These are phyloP conservation scores for Metschnikowia amazonensis DNA, from an alignment of 805 yeast species.

Conservation along the genomic window DNA sequence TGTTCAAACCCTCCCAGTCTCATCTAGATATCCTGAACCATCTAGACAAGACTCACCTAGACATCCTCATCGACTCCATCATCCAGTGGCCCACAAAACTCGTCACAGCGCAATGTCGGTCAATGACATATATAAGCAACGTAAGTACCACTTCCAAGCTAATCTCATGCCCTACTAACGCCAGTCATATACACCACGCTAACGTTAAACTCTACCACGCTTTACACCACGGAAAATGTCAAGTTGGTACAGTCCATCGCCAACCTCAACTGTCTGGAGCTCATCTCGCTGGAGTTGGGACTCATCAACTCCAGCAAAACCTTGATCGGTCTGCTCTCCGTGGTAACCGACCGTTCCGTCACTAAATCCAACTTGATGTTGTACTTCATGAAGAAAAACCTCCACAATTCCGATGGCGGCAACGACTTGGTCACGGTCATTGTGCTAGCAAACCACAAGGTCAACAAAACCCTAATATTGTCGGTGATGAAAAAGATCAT, in stretches of 20 bases:
- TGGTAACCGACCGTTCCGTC: constrained; percentile 22
- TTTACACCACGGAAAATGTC: constrained; percentile 54
- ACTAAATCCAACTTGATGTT: constrained; percentile 32
- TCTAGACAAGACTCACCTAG: no score
- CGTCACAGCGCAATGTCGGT: constrained; percentile 6
- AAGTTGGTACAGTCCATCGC: constrained; percentile 38
- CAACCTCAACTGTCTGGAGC: constrained; percentile 50
- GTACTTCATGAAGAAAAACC: constrained; percentile 47
- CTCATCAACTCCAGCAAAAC: constrained; percentile 47
- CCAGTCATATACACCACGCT: constrained; percentile 47
- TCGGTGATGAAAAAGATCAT: constrained; percentile 48
- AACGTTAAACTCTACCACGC: constrained; percentile 54
- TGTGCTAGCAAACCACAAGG: constrained; percentile 41
- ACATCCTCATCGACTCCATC: no score
- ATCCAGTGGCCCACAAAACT: no score
- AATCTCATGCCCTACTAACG: constrained; percentile 6
- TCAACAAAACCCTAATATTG: constrained; percentile 45
- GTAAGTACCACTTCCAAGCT: constrained; percentile 8
- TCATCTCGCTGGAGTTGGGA: constrained; percentile 52
- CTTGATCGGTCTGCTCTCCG: constrained; percentile 37
- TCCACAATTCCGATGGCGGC: constrained; percentile 40
- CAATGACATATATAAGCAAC: constrained; percentile 13
- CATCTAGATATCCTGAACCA: no score
- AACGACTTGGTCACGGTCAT: constrained; percentile 52
- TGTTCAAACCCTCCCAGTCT: no score